Base-by-base conservation (phyloP, 1,284 basidiomycete species). In the Thecaphora thlaspeos region DNA sequence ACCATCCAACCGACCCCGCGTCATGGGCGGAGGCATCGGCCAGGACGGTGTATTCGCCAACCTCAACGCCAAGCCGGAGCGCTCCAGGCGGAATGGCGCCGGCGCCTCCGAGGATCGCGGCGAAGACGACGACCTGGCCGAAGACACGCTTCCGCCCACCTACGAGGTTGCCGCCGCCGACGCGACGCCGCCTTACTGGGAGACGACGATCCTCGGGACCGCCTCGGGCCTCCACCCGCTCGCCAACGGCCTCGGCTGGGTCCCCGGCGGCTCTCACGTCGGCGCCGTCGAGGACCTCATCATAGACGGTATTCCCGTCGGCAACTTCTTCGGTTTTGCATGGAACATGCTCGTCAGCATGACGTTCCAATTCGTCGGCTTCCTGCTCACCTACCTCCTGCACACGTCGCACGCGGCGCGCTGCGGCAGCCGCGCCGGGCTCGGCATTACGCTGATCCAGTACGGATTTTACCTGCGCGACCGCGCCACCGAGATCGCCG, bases 1-100 rank as follows among this genome's bases (percentile, higher is more conserved):
- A 3, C 49, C 51, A 21, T 53, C 57, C 12, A 50, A 66, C 49
- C 56, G 62, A 28, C 56, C 52, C 0, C 41, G 68, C 26, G 50
- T 63, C 11, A 45, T 71, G 40, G 91, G 89, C 17, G 88, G 90
- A 1, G 91, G 91, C 0, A 84, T 82, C 10, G 86, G 89, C 41
- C 92, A 94, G 71, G 92, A 95, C 70, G 94, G 94, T 14, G 93
- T 99, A 5, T 99, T 97, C 78, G 87, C 89, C 41, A 99, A 98
- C 76, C 86, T 99, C 34, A 87, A 85, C 58, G 95, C 94, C 0
- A 94, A 96, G 77, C 93, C 94, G 0, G 82, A 82, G 37, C 67
- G 80, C 47, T 75, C 80, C 4, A 51, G 70, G n/a, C 48, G 68
- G 23, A 54, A 60, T 0, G 49, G 42, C 10, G 42, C 30, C 5